Base-by-base conservation (phyloP, 2,329 filamentous ascomycete species). In the Colletotrichum navitas region DNA sequence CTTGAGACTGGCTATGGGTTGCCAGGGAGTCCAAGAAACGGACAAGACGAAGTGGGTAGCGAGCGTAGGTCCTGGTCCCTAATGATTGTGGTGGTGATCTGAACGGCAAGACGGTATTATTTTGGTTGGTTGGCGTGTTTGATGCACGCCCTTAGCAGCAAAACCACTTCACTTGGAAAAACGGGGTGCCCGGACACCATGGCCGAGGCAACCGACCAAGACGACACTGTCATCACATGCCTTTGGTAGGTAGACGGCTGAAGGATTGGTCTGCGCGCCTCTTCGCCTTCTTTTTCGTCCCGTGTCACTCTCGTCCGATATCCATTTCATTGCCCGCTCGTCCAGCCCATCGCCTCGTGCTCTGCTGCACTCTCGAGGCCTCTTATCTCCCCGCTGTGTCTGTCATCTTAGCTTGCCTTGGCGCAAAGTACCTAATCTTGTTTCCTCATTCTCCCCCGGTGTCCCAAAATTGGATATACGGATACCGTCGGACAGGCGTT, bases 401-500 rank as follows among this genome's bases (percentile, higher is more conserved):
- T 26, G 47, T 47, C 41, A 32, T 32, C 59, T 39, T 39, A 55
- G 58, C 54, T 54, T 60, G 60, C 63, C 65, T 55, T 58, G 16
- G 10, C 52, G 47, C 63, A 4, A 32, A 3, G 54, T 29, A 43
- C 34, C 34, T 36, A 8, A 34, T 68, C 47, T 59, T 59, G 68
- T 59, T 71, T 63, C 59, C 39, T 43, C 12, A 18, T 58, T 34
- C 21, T 32, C 6, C 29, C 65, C 47, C 43, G 26, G n/a, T 34
- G 54, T 45, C 39, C 41, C 36, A 43, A 58, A 47, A 72, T 64
- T 68, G 54, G 60, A 56, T 29, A n/a, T n/a, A n/a, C n/a, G n/a
- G 60, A 60, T 56, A n/a, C 59, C 39, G 58, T 32, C 65, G 24
- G 52, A 51, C 36, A 49, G 43, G 39, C 59, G 52, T 59, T 71